A percentile compares a stretch with the other conserved stretches of the same genome.
These are phyloP conservation scores for Alternaria sp. DNA, from an alignment of 2,329 filamentous ascomycete species.

Conservation along the genomic window DNA sequence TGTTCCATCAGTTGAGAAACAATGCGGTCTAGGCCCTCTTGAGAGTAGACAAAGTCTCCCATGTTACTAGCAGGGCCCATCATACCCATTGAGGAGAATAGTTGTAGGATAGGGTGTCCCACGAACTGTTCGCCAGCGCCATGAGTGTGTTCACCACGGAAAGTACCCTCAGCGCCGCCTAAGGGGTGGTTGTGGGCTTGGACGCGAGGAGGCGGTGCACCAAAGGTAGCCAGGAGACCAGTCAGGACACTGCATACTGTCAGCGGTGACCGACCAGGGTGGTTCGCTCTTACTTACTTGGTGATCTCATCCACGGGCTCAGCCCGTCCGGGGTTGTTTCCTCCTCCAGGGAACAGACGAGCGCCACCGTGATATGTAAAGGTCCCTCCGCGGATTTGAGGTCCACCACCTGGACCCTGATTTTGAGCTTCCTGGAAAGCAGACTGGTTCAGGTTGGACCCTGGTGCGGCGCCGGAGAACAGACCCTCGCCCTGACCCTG, in stretches of 20 bases:
- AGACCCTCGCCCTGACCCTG: constrained; percentile 30
- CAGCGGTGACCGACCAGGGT: constrained; percentile 16
- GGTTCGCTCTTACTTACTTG: constrained; percentile 53
- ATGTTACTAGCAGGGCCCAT: constrained; percentile 51
- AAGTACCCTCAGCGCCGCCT: constrained; percentile 15
- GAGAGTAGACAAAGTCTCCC: constrained; percentile 87
- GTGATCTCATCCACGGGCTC: constrained; percentile 58
- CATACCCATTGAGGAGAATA: constrained; percentile 52
- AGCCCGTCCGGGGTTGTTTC: constrained; percentile 59
- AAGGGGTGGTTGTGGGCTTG: constrained; percentile 21
- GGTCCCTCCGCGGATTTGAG: constrained; percentile 26
- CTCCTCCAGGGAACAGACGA: constrained; percentile 61
- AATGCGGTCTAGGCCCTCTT: constrained; percentile 89
- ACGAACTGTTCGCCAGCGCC: constrained; percentile 15
- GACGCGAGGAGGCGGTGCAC: constrained; percentile 33
- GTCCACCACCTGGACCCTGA: constrained; percentile 21
- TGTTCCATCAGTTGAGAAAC: constrained; percentile 90
- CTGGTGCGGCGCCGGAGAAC: constrained; percentile 20
- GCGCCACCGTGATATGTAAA: constrained; percentile 47
- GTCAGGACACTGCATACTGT: constrained; percentile 41
- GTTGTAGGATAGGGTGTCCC: constrained; percentile 54
- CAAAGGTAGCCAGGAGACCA: constrained; percentile 46
- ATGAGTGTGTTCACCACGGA: constrained; percentile 18
- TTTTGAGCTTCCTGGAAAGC: constrained; percentile 27
- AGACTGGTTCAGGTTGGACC: constrained; percentile 18